Base-by-base conservation (phyloP, 352 stramenopile genomes). In the Phytophthora melonis region DNA sequence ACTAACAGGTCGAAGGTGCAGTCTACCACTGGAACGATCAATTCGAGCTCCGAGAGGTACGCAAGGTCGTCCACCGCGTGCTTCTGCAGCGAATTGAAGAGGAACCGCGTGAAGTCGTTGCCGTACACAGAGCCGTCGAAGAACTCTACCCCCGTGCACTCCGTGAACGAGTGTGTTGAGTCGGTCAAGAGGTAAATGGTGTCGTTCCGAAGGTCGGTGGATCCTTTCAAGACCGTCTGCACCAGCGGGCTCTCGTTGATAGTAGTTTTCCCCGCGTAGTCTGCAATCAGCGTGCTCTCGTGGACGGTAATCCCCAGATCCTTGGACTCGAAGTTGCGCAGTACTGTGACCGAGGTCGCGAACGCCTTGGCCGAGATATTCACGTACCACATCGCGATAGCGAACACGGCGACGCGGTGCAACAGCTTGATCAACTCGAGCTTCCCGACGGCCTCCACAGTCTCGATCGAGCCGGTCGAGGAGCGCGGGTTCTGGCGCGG, bases 241-340 rank as follows among this genome's bases (percentile, higher is more conserved):
- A 85, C 41, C 11, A 87, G 50, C n/a, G 61, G 70, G 50, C 75
- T 82, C 1, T 84, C 71, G 3, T 61, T 68, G 25, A 87, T 69
- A 1, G 60, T 66, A 5, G 25, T 23, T 4, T 32, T 43, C 13
- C 80, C 80, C n/a, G 69, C 58, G 39, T 80, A 84, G 13, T 25
- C 53, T 4, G 52, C 71, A 53, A 84, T 84, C 14, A 87, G 61
- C 6, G 32, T 69, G 0, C 49, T 64, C 14, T 63, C 57, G 47
- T 76, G 68, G 3, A 72, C n/a, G 0, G 45, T 63, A 11, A 30
- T 34, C 3, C 68, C 68, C 16, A 75, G 59, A 4, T 72, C 68
- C 16, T 75, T 72, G 9, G 56, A 56, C 41, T 79, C 68, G 2
- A 70, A 64, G 1, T 68, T 68, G 11, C 72, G 63, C 14, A 79